Conservation (phyloP, 768 basidiomycete species). For the Terana coerulea region DNA sequence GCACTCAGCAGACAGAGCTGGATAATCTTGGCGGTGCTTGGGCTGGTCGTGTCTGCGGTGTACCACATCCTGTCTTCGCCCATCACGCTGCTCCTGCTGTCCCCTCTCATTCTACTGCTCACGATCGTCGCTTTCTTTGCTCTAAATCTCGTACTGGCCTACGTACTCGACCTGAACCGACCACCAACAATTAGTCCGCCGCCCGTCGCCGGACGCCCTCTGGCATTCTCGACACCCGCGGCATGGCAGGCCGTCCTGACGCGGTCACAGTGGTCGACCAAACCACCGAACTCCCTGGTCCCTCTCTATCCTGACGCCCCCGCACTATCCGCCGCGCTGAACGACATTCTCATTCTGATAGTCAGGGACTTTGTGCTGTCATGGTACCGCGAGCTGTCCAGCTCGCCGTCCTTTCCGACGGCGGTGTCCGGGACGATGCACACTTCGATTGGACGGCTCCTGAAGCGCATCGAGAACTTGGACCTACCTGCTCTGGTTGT, state of each 20-base stretch:
- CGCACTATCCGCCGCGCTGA: slow-evolving; percentile 64
- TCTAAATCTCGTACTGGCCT: slow-evolving; percentile 52
- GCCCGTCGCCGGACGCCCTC: slow-evolving; percentile 61
- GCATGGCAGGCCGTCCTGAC: slow-evolving; percentile 92
- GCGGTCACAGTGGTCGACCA: slow-evolving; percentile 87
- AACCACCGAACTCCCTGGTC: slow-evolving; percentile 60
- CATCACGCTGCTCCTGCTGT: slow-evolving; percentile 55
- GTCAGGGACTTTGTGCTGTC: slow-evolving; percentile 83
- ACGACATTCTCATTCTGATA: slow-evolving; percentile 77
- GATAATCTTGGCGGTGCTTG: slow-evolving; percentile 51
- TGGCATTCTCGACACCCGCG: slow-evolving; percentile 87
- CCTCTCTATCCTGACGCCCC: slow-evolving; percentile 63
- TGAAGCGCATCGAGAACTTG: slow-evolving; percentile 48
- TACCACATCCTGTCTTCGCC: slow-evolving; percentile 64
- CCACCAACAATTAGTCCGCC: slow-evolving; percentile 34
- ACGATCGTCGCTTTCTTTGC: slow-evolving; percentile 49
- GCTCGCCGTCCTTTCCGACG: slow-evolving; percentile 83
- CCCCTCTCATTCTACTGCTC: slow-evolving; percentile 52
- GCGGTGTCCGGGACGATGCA: slow-evolving; percentile 78
- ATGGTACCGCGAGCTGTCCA: slow-evolving; percentile 88
- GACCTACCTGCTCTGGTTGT: slow-evolving; percentile 79
- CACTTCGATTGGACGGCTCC: slow-evolving; percentile 53
- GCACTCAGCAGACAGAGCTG: slow-evolving; percentile 41
- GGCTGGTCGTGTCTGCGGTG: slow-evolving; percentile 51
- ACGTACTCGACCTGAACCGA: slow-evolving; percentile 50